Percentiles rank a stretch among this genome's conserved stretches.
Evolutionary conservation across 352 stramenopile genomes (phyloP).

Genomic region (Phytophthora sp.): DNA sequence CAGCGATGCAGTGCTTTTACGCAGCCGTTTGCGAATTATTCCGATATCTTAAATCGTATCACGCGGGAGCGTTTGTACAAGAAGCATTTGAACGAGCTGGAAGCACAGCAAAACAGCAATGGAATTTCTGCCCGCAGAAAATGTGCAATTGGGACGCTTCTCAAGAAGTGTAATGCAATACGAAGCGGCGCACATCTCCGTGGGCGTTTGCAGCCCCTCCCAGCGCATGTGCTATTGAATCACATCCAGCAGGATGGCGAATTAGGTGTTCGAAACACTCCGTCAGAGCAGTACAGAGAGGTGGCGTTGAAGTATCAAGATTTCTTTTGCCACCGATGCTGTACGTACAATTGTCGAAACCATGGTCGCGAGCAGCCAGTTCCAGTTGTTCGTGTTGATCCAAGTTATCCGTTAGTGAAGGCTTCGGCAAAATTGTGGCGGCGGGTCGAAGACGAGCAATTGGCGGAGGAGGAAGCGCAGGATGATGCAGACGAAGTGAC

Average conservation of each 20-base stretch:
- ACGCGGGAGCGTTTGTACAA: constrained; percentile 34
- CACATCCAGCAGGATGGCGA: constrained; percentile 20
- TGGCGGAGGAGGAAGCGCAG: constrained; percentile 7
- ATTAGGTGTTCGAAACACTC: constrained; percentile 23
- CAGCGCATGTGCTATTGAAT: constrained; percentile 40
- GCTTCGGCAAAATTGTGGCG: constrained; percentile 43
- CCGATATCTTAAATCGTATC: constrained; percentile 46
- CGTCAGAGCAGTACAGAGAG: constrained; percentile 31
- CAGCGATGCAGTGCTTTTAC: constrained; percentile 48
- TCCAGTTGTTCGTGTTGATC: constrained; percentile 54
- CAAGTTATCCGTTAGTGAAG: constrained; percentile 61
- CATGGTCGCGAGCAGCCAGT: constrained; percentile 66
- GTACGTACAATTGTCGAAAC: constrained; percentile 74
- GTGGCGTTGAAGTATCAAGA: constrained; percentile 51
- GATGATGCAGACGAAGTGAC: constrained; percentile 26
- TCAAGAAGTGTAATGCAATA: constrained; percentile 15
- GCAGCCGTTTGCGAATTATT: constrained; percentile 72
- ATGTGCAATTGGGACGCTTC: constrained; percentile 13
- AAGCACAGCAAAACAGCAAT: constrained; percentile 15
- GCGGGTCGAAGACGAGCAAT: constrained; percentile 33
- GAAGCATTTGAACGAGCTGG: constrained; percentile 20
- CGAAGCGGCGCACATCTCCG: constrained; percentile 27
- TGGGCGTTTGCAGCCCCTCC: constrained; percentile 38
- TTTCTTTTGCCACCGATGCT: constrained; percentile 83
- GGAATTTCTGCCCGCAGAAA: constrained; percentile 11